Conservation (phyloP, 106 monocot species). For the Dendrobium catenatum region DNA sequence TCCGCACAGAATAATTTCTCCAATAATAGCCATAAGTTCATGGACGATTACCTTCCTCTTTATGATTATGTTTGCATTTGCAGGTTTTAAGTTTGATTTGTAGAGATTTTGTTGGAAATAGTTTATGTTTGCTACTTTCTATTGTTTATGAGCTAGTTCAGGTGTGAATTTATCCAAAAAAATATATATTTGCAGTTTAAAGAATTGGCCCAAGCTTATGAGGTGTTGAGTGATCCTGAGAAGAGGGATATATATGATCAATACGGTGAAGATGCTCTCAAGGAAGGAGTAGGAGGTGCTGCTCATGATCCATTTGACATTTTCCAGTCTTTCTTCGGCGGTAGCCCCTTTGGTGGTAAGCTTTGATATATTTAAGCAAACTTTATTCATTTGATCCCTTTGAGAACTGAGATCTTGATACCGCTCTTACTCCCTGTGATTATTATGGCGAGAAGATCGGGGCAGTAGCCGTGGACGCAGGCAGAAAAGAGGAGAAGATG, state of each 20-base stretch:
- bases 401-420: neutral
- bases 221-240: conserved; percentile 89
- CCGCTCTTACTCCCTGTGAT: neutral
- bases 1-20: too few species aligned
- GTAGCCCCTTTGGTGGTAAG: conserved; percentile 66
- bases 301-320: conserved; percentile 84
- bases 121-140: too few species aligned
- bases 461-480: conserved; percentile 85
- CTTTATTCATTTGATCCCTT: neutral
- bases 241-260: conserved; percentile 96
- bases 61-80: too few species aligned
- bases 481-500: conserved; percentile 92
- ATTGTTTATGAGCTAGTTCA: too few species aligned
- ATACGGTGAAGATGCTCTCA: conserved; percentile 94
- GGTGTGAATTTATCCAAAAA: too few species aligned
- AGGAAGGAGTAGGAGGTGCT: conserved; percentile 85
- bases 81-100: too few species aligned
- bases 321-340: conserved; percentile 89
- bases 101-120: too few species aligned
- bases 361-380: neutral
- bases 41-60: too few species aligned
- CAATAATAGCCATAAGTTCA: too few species aligned
- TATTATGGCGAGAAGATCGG: conserved; percentile 21
- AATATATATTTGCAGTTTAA: conserved; percentile 64
- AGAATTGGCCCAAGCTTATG: conserved; percentile 93